These are phyloP conservation scores for Tricharina praecox DNA, from an alignment of 495 filamentous ascomycete species.

Conservation along the genomic window DNA sequence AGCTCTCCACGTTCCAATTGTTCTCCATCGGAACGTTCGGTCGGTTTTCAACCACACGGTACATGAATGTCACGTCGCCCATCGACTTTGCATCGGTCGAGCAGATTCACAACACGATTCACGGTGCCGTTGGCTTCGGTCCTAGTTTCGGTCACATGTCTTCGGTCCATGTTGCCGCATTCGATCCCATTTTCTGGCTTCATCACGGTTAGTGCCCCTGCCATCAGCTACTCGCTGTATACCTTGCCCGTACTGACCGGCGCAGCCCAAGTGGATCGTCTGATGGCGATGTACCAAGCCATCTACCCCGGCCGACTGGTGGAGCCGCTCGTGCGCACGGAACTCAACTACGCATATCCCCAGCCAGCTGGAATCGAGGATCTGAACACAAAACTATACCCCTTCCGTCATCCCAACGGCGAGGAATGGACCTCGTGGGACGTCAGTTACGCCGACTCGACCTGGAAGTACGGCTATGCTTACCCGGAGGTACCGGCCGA, in stretches of 20 bases:
- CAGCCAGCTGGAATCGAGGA: slow-evolving; percentile 9
- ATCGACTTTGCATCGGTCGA: slow-evolving; percentile 17
- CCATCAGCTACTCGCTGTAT: too few relatives aligned
- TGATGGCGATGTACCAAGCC: slow-evolving; percentile 56
- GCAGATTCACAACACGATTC: slow-evolving; percentile 18
- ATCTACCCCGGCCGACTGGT: slow-evolving; percentile 46
- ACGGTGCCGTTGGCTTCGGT: slow-evolving; percentile 13
- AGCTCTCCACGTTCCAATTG: slow-evolving; percentile 19
- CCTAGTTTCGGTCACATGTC: slow-evolving; percentile 31
- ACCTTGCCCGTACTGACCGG: too few relatives aligned
- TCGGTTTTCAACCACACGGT: slow-evolving; percentile 15
- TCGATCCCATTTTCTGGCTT: slow-evolving; percentile 60
- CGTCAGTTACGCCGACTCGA: slow-evolving; percentile 13
- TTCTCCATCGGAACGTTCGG: slow-evolving; percentile 19
- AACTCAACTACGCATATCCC: not conserved
- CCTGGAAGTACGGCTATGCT: slow-evolving; percentile 20
- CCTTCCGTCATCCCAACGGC: slow-evolving; percentile 24
- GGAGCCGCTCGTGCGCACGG: slow-evolving; percentile 21
- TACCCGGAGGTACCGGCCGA: slow-evolving; percentile 28
- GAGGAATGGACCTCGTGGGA: slow-evolving; percentile 22
- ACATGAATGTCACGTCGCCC: slow-evolving; percentile 4
- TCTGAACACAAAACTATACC: slow-evolving; percentile 23
- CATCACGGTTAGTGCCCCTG: too few relatives aligned
- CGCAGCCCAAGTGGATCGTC: slow-evolving; percentile 50
- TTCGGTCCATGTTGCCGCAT: slow-evolving; percentile 46